phyloP scores from a whole-genome alignment of 1,284 basidiomycete species.

The Leccinum angustisporum region DNA sequence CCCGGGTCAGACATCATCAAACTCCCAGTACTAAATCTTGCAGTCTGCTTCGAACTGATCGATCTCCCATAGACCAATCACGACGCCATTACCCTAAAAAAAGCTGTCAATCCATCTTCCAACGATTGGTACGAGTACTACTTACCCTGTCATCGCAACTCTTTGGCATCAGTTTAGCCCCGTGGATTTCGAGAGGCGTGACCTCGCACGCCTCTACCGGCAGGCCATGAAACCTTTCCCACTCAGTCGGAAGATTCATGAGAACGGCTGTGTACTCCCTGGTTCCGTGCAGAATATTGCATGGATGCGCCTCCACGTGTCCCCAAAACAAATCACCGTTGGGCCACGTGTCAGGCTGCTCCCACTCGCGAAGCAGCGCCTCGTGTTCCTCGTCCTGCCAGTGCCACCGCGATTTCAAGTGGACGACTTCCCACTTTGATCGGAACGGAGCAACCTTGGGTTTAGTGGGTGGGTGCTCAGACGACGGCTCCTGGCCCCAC shows the following conservation, averaged over 20 bases:
- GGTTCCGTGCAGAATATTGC: neutral
- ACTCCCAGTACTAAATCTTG: neutral
- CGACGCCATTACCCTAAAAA: neutral
- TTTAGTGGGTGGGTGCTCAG: neutral
- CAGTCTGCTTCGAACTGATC: neutral
- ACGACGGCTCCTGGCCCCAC: neutral
- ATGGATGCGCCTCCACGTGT: neutral
- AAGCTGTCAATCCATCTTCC: neutral
- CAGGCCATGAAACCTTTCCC: neutral
- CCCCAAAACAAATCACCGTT: neutral
- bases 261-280: neutral
- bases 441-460: neutral
- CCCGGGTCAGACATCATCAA: neutral
- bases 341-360: neutral
- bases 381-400: neutral
- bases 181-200: neutral
- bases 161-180: neutral
- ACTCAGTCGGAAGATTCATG: neutral
- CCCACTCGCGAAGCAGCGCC: neutral
- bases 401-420: neutral
- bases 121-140: neutral
- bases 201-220: neutral
- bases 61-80: neutral
- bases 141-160: neutral
- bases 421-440: neutral